phyloP scores from a whole-genome alignment of 192 early-diverging fungal genomes.

The Coemansia sp. region DNA sequence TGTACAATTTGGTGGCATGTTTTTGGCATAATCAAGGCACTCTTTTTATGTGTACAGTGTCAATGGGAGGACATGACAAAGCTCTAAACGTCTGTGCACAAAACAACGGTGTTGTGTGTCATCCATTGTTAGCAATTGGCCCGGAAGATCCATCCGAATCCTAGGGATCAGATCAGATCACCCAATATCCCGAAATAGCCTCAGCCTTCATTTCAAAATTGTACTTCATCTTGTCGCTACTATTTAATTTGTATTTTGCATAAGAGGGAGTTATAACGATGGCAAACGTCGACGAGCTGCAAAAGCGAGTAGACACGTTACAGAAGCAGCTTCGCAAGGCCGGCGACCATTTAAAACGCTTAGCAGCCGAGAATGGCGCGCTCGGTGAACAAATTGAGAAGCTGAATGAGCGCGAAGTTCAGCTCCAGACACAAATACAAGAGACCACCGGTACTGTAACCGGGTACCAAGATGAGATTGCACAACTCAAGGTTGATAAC shows the following conservation, averaged over 20 bases:
- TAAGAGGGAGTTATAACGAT: conserved; percentile 11
- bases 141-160: not conserved
- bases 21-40: not conserved
- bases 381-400: conserved; percentile 52
- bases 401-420: conserved; percentile 32
- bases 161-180: not conserved
- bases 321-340: conserved; percentile 59
- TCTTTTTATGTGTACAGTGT: not conserved
- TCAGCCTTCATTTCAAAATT: not conserved
- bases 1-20: not conserved
- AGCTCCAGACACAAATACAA: conserved; percentile 31
- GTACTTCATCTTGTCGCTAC: not conserved
- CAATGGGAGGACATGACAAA: not conserved
- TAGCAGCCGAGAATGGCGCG: conserved; percentile 61
- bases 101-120: not conserved
- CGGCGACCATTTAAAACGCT: conserved; percentile 53
- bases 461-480: conserved; percentile 19
- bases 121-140: not conserved
- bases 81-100: not conserved
- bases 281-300: conserved; percentile 42
- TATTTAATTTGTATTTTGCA: conserved; percentile 11
- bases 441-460: conserved; percentile 14
- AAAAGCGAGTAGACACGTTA: conserved; percentile 52
- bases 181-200: not conserved
- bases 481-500: conserved; percentile 17